Evolutionary conservation across 176 grass and related monocot genomes (phyloP), one percentile per base, ranked within the genome.

Genomic region (Triticum urartu): DNA sequence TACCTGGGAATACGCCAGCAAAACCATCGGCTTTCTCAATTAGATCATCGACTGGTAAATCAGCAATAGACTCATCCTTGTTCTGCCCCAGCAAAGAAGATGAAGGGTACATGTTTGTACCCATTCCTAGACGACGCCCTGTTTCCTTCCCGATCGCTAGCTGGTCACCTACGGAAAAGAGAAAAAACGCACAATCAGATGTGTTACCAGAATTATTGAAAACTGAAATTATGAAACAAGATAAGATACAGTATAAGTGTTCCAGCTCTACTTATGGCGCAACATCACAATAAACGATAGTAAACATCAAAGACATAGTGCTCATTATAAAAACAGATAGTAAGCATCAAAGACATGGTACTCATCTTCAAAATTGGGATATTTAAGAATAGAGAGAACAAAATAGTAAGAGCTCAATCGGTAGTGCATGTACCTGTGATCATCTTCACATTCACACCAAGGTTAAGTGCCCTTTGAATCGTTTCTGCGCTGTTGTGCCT

Each of bases 371-470:
- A 56, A 43, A 28, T 64, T 79, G 6, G 6, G 26, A 10, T 11
- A 4, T 42, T 68, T 30, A 67, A 14, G 5, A 21, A 67, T 18
- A 6, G 7, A 79, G 28, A 25, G 28, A 50, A 67, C 28, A 52
- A 81, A 14, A 13, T 28, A 69, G 9, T 68, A 67, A 52, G 7
- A 66, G 26, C 3, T 35, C 6, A 26, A 30, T 2, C 28, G 28
- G 28, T 30, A 30, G 28, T 30, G 28, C 2, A 11, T 68, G 78
- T 81, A 79, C 85, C 89, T 91, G 89, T 92, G 42, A 92, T 92
- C 90, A 92, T 92, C 84, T 92, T 92, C 32, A 92, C 90, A 83
- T 84, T 92, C 20, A 92, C 90, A 40, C 87, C 87, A 89, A 92
- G 87, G 72, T 89, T 89, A 48, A 89, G 84, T 62, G 87, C 90